Evolutionary conservation across 2,329 filamentous ascomycete genomes (phyloP).

Genomic region (Xylaria sp.): DNA sequence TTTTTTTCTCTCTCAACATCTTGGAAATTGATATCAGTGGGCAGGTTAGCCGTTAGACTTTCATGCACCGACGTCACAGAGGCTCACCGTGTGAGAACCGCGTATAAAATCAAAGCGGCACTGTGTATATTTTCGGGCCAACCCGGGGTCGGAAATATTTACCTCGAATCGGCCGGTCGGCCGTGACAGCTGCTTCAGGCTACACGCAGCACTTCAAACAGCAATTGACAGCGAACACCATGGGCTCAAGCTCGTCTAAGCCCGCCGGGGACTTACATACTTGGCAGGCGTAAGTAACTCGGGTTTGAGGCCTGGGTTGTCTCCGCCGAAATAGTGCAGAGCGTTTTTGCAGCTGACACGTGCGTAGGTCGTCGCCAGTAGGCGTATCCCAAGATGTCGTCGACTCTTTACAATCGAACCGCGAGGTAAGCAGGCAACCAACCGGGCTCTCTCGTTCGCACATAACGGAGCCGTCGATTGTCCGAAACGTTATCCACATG

Average conservation of each 20-base stretch:
- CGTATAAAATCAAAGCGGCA: not conserved
- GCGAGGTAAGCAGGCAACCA: conserved; percentile 72
- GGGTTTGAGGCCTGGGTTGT: not conserved
- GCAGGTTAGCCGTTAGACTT: no score
- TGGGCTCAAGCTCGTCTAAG: conserved; percentile 70
- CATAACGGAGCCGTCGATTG: not conserved
- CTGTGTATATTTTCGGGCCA: conserved; percentile 39
- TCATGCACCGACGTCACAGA: conserved; percentile 1
- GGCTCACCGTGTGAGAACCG: not conserved
- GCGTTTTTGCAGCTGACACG: conserved; percentile 10
- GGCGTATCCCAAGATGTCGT: conserved; percentile 82
- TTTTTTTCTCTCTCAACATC: not conserved
- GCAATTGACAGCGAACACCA: conserved; percentile 55
- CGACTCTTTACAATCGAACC: conserved; percentile 83
- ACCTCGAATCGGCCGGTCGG: conserved; percentile 40
- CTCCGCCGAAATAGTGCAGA: conserved; percentile 9
- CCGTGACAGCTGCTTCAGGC: conserved; percentile 27
- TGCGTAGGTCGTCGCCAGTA: conserved; percentile 56
- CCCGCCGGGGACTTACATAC: conserved; percentile 58
- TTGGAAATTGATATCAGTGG: not conserved
- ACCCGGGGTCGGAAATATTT: conserved; percentile 42
- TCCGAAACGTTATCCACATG: not conserved
- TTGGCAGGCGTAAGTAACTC: conserved; percentile 66
- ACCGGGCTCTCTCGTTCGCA: not conserved
- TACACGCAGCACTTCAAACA: conserved; percentile 34